Evolutionary conservation across 2,329 filamentous ascomycete species (phyloP), one percentile per base, ranked within the genome.

Genomic region (Leptographium lundbergii): DNA sequence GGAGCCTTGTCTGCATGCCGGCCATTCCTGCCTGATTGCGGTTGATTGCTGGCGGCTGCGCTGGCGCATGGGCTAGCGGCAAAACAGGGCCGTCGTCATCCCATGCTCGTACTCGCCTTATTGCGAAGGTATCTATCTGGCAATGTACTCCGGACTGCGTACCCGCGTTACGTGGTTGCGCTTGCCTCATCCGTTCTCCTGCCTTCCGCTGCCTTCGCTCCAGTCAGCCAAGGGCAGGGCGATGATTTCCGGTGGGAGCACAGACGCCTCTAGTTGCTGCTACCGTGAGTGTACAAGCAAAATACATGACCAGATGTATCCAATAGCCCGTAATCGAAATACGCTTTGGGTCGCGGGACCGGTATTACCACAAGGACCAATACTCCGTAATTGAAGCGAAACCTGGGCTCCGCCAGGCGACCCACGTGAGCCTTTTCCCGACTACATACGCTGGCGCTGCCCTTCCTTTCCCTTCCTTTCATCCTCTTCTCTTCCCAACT

Each of bases 341-440:
- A 51, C 17, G 25, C 22, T 51, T 27, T 27, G 48, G 25, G 27
- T 14, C 17, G 27, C 50, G 10, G 36, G 17, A 19, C 51, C 51
- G 6, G 51, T 54, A 54, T 36, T 54, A 36, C 29, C 29, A 53
- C 27, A 29, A 34, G 32, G 10, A 22, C 24, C 39, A 27, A 32
- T 32, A 29, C 36, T n/a, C 25, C 32, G 53, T 54, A 47, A 56
- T 56, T 56, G 36, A 56, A 56, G 54, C 54, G 54, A 56, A 56
- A 56, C 54, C 54, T 32, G 36, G 54, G 54, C 54, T 56, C 54
- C 54, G 54, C 54, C 34, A 29, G 36, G 14, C 29, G 56, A 29
- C 47, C 56, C 56, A 57, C 56, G 56, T 57, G 56, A 57, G 50
- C 36, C 56, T 19, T 57, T 54, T 50, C 57, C 57, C 39, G 17